Evolutionary conservation across 345 rosid genomes (phyloP).

Genomic region (Fremontodendron californicum): DNA sequence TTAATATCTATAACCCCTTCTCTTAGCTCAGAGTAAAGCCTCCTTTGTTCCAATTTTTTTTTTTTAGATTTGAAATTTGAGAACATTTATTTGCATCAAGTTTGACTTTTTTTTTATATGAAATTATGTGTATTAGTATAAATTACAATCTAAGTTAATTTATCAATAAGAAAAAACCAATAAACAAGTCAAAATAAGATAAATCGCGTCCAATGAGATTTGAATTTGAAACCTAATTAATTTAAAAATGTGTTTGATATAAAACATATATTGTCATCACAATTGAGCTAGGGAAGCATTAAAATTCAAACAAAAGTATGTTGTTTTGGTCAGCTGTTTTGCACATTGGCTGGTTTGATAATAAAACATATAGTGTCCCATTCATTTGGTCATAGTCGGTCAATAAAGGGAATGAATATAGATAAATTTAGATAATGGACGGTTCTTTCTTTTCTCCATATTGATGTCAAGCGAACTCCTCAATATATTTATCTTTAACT

Average conservation of each 20-base stretch:
- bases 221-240: neutral
- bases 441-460: slow-evolving; percentile 7
- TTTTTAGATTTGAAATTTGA: too few relatives aligned
- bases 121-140: too few relatives aligned
- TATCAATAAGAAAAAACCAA: too few relatives aligned
- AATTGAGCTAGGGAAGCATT: neutral
- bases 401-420: neutral
- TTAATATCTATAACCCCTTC: too few relatives aligned
- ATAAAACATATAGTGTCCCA: too few relatives aligned
- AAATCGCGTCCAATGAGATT: too few relatives aligned
- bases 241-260: neutral
- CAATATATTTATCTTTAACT: neutral
- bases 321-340: neutral
- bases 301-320: neutral
- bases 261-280: neutral
- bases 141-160: too few relatives aligned
- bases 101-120: too few relatives aligned
- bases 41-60: too few relatives aligned
- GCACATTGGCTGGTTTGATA: neutral
- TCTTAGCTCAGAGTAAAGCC: too few relatives aligned
- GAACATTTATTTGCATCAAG: too few relatives aligned
- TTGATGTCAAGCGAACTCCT: neutral
- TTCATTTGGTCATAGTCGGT: slow-evolving; percentile 1
- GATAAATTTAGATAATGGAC: slow-evolving; percentile 9
- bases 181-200: too few relatives aligned